Evolutionary conservation across 2,329 filamentous ascomycete species (phyloP), one percentile per base, ranked within the genome.

Genomic region (Fusarium acutatum): DNA sequence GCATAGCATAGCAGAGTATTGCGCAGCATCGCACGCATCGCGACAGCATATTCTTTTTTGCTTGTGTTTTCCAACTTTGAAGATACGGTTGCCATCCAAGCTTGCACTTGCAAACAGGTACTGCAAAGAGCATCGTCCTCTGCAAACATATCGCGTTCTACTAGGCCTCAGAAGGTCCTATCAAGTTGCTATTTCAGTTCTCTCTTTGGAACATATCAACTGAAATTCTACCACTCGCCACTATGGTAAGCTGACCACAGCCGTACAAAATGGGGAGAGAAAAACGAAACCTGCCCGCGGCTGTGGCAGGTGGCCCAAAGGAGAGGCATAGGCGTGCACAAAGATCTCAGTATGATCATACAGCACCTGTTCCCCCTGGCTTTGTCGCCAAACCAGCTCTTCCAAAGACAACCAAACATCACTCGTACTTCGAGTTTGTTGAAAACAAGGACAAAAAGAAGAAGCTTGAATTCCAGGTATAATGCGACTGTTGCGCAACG

Each of bases 391-490:
- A 82, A 67, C 82, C 81, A 50, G 73, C 80, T 32, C 64, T 81
- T 20, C 82, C 86, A 40, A 88, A 85, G 68, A 81, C 67, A 43
- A 69, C 85, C 47, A 90, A 90, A 77, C 88, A 92, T 79, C 86
- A 88, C 73, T 86, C 88, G 20, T 91, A 90, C 77, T 90, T 90
- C 76, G 90, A 92, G 80, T 86, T 91, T 69, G 87, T 91, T 67
- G 88, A 91, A 76, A 92, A 92, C 77, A 86, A 86, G 65, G 87
- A 91, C 72, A 89, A 88, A 79, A 89, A 88, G 79, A 89, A 89
- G 82, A 91, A 89, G 77, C 85, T 92, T 57, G 89, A 92, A 77
- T 87, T 87, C 71, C 75, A 90, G 88, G 90, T 91, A 87, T 60
- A 78, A 64, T 74, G 69, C 60, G 71, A 79, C 71, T 73, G 57